phyloP scores from a whole-genome alignment of 2,329 filamentous ascomycete genomes.

The Talaromyces sp. region DNA sequence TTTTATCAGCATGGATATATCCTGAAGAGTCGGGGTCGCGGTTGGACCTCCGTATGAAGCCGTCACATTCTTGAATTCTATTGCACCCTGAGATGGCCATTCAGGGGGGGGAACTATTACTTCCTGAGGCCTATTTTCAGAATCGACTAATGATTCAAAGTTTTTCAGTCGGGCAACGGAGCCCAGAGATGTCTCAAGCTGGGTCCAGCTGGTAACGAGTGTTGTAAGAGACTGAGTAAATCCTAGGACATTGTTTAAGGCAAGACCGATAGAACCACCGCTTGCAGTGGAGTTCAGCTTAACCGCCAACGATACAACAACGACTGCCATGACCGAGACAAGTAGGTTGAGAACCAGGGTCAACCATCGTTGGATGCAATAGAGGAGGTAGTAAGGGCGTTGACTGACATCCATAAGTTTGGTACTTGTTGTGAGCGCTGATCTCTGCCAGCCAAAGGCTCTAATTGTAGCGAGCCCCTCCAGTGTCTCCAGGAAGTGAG shows the following conservation, averaged over 20 bases:
- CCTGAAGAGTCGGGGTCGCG: slow-evolving; percentile 38
- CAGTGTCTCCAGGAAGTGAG: slow-evolving; percentile 56
- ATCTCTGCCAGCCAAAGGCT: slow-evolving; percentile 58
- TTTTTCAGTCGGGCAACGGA: slow-evolving; percentile 54
- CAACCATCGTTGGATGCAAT: slow-evolving; percentile 58
- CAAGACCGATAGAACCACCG: slow-evolving; percentile 51
- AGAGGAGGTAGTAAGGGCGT: slow-evolving; percentile 56
- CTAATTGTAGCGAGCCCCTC: slow-evolving; percentile 68
- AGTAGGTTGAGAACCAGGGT: slow-evolving; percentile 50
- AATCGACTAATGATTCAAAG: slow-evolving; percentile 45
- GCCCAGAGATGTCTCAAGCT: slow-evolving; percentile 57
- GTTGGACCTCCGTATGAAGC: slow-evolving; percentile 39
- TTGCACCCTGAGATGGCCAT: slow-evolving; percentile 44
- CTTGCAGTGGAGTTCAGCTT: slow-evolving; percentile 41
- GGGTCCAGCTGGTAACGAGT: slow-evolving; percentile 54
- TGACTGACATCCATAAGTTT: slow-evolving; percentile 54
- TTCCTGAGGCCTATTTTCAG: slow-evolving; percentile 45
- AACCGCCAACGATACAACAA: slow-evolving; percentile 51
- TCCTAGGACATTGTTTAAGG: slow-evolving; percentile 52
- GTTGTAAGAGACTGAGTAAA: slow-evolving; percentile 52
- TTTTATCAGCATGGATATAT: slow-evolving; percentile 52
- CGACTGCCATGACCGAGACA: slow-evolving; percentile 48
- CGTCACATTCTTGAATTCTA: slow-evolving; percentile 43
- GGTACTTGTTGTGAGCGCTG: slow-evolving; percentile 45
- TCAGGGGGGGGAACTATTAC: slow-evolving; percentile 33